These are phyloP conservation scores for Arxiozyma heterogenica DNA, from an alignment of 1,139 yeast species.

Conservation along the genomic window DNA sequence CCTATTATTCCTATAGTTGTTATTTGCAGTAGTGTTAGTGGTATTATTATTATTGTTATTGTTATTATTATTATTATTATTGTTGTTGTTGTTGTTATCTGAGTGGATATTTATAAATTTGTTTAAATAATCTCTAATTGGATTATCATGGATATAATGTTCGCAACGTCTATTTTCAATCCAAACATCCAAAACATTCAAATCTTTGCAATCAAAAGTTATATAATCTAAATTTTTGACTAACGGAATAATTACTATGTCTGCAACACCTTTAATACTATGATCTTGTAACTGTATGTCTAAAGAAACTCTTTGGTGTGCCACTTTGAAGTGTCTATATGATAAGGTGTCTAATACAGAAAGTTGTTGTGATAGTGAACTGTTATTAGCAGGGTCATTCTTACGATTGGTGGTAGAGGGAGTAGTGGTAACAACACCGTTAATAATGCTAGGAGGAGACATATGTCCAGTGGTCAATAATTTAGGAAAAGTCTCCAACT, in stretches of 20 bases:
- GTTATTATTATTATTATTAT: slow-evolving; percentile 2
- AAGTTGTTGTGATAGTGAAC: slow-evolving; percentile 6
- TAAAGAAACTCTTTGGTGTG: slow-evolving; percentile 60
- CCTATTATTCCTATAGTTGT: background rate
- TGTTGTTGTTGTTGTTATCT: slow-evolving; percentile 3
- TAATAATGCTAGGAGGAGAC: background rate
- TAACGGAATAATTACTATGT: slow-evolving; percentile 68
- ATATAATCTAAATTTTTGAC: slow-evolving; percentile 50
- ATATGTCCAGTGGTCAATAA: background rate
- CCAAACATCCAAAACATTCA: slow-evolving; percentile 51
- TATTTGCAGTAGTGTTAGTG: too few relatives aligned
- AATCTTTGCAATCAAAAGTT: slow-evolving; percentile 73
- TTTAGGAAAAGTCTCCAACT: background rate
- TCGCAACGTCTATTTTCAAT: slow-evolving; percentile 51
- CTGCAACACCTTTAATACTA: slow-evolving; percentile 64
- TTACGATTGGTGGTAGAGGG: background rate
- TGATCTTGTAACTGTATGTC: slow-evolving; percentile 56
- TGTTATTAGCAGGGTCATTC: slow-evolving; percentile 1
- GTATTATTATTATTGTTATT: background rate
- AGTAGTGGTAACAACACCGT: background rate
- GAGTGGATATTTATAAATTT: slow-evolving; percentile 12
- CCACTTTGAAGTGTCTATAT: slow-evolving; percentile 40
- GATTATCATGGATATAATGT: slow-evolving; percentile 43
- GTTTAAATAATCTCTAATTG: slow-evolving; percentile 24
- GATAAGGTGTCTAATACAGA: slow-evolving; percentile 9